Conservation (phyloP, 257 asterid genomes). For the Linaria vulgaris region DNA sequence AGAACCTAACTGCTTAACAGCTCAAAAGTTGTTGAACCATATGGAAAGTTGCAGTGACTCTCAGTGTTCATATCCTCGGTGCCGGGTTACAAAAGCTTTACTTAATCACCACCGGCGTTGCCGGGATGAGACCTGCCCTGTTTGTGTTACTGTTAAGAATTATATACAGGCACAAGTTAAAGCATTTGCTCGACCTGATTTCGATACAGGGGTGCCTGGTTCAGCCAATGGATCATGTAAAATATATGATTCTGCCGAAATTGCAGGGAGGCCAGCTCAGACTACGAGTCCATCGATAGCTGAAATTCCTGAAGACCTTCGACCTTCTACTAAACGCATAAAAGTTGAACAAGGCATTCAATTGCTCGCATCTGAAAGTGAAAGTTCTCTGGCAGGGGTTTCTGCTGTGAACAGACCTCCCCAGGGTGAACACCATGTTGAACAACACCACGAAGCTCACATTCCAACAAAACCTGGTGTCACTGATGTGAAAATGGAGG, state of each 20-base stretch:
- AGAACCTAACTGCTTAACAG: conserved; percentile 56
- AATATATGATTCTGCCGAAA: conserved; percentile 51
- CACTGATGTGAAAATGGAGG: conserved; percentile 55
- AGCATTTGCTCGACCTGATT: conserved; percentile 43
- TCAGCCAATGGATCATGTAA: conserved; percentile 46
- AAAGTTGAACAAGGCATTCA: conserved; percentile 61
- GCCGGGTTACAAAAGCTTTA: conserved; percentile 54
- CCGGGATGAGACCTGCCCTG: conserved; percentile 64
- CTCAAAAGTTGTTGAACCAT: conserved; percentile 73
- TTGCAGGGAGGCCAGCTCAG: conserved; percentile 40
- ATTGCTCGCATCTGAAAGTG: conserved; percentile 42
- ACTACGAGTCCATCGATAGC: conserved; percentile 37
- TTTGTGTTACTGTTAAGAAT: conserved; percentile 76
- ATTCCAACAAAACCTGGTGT: conserved; percentile 50
- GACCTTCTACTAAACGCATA: conserved; percentile 72
- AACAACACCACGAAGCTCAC: conserved; percentile 35
- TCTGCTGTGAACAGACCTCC: conserved; percentile 39
- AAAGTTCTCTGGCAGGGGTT: conserved; percentile 38
- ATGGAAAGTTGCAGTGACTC: conserved; percentile 47
- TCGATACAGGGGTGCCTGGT: conserved; percentile 43
- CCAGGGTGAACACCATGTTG: conserved; percentile 41
- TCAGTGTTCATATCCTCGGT: conserved; percentile 63
- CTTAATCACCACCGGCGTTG: conserved; percentile 62
- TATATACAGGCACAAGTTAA: conserved; percentile 55
- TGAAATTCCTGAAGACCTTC: conserved; percentile 61